phyloP scores from a whole-genome alignment of 495 filamentous ascomycete species.

The Penicillium ucsense region DNA sequence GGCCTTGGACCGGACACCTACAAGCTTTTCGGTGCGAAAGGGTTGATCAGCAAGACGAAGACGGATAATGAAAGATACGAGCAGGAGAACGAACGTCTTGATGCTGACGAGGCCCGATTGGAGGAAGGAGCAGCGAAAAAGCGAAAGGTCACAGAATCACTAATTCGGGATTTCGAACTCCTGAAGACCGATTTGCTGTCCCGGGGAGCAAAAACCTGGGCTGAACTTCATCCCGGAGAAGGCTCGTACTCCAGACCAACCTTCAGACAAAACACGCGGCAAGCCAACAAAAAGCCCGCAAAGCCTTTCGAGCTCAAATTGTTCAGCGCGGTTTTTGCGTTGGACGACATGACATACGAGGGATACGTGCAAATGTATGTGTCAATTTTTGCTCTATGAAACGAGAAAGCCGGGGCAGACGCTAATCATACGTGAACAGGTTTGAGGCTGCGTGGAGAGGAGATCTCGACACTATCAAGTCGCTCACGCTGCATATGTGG shows the following conservation, averaged over 20 bases:
- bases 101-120: background rate
- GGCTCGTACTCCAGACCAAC: background rate
- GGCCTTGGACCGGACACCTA: constrained; percentile 41
- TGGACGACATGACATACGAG: constrained; percentile 40
- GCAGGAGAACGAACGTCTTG: background rate
- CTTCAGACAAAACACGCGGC: background rate
- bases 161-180: constrained; percentile 41
- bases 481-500: constrained; percentile 39
- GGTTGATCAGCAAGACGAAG: constrained; percentile 7
- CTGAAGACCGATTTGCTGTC: constrained; percentile 43
- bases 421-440: constrained; percentile 20
- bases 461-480: constrained; percentile 44
- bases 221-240: constrained; percentile 49
- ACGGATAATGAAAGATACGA: constrained; percentile 1
- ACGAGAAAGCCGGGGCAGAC: background rate
- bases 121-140: constrained; percentile 39
- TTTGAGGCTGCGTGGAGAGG: constrained; percentile 65
- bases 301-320: constrained; percentile 38
- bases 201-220: constrained; percentile 54
- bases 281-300: background rate
- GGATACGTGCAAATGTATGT: constrained; percentile 47
- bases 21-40: constrained; percentile 31
- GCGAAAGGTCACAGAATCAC: constrained; percentile 33
- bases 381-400: background rate
- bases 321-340: constrained; percentile 36